Percentiles rank a stretch among this genome's conserved stretches.
Conservation (phyloP, 1,139 yeast genomes). For the Sugiyamaella sp. region DNA sequence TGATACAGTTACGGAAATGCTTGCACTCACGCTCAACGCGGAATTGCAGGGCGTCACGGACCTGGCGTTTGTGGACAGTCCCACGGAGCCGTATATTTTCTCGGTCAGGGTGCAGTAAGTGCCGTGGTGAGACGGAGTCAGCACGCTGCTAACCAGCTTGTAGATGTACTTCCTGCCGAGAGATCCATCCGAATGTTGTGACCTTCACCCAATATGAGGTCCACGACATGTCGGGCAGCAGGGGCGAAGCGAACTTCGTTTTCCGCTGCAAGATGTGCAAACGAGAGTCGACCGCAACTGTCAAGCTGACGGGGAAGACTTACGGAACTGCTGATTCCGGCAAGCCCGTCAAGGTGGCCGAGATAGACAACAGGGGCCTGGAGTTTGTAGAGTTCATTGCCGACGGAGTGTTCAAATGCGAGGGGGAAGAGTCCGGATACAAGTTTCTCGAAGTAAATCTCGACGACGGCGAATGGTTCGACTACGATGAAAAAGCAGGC, state of each 20-base stretch:
- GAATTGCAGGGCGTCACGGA: slow-evolving; percentile 65
- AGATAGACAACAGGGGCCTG: slow-evolving; percentile 84
- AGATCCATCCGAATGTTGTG: slow-evolving; percentile 72
- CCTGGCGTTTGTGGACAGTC: slow-evolving; percentile 64
- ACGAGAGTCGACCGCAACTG: slow-evolving; percentile 46
- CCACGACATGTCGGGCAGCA: slow-evolving; percentile 67
- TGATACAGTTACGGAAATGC: too few species aligned
- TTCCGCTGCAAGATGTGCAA: slow-evolving; percentile 75
- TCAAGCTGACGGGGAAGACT: slow-evolving; percentile 30
- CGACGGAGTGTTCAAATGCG: slow-evolving; percentile 65
- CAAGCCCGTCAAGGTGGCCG: slow-evolving; percentile 53
- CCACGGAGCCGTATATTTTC: slow-evolving; percentile 68
- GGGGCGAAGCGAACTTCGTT: slow-evolving; percentile 84
- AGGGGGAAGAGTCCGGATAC: slow-evolving; percentile 56
- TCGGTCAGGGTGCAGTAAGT: slow-evolving; percentile 60
- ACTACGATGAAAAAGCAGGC: slow-evolving; percentile 84
- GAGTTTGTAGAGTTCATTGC: slow-evolving; percentile 72
- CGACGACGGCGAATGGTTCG: slow-evolving; percentile 89
- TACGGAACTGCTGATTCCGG: slow-evolving; percentile 46
- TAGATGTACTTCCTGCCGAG: slow-evolving; percentile 77
- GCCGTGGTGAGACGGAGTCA: neutral
- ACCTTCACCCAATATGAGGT: slow-evolving; percentile 64
- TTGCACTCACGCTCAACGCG: slow-evolving; percentile 58
- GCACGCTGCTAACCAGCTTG: slow-evolving; percentile 3
- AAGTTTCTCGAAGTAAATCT: slow-evolving; percentile 68